Evolutionary conservation across 176 grass and related monocot species (phyloP), one percentile per base, ranked within the genome.

Genomic region (Typha latifolia): DNA sequence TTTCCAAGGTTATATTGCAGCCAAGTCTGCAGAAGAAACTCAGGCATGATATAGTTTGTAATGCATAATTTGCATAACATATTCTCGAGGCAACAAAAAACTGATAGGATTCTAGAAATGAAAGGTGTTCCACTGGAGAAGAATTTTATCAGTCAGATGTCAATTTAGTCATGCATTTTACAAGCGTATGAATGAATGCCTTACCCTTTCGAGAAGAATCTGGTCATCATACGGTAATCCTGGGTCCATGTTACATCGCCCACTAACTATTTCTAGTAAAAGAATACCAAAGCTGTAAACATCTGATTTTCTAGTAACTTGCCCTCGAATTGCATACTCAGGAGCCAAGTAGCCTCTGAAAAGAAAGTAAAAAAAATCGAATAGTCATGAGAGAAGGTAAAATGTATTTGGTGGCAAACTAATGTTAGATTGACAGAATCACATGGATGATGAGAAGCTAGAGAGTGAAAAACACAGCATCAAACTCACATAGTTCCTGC

Each of bases 291-390:
- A 96, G 27, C 87, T 90, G 63, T 91, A 96, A 51, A 96, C 84
- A 21, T 96, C 87, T 0, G 87, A 87, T 66, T 96, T 96, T 64
- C 84, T 84, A 4, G 91, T 96, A 59, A 91, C 79, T 66, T 96
- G 91, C 24, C 87, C 91, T 77, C 91, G 82, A 32, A 96, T 90
- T 69, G 91, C 91, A 51, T 96, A 96, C 67, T 96, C 91, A 18
- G 87, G 91, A 51, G 91, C 91, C 68, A 96, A 66, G 63, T 96
- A 96, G 19, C 91, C 91, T 69, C 91, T 91, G 18, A 13, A 66
- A 10, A 63, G 22, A 80, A 76, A 80, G 61, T 63, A 19, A 20
- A 48, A 48, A 4, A 49, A 49, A 16, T 7, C 65, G 19, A 3
- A 19, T 59, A 22, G 15, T 22, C 18, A 19, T 11, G n/a, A 19